phyloP scores from a whole-genome alignment of 345 rosid genomes.

The Pistacia atlantica region DNA sequence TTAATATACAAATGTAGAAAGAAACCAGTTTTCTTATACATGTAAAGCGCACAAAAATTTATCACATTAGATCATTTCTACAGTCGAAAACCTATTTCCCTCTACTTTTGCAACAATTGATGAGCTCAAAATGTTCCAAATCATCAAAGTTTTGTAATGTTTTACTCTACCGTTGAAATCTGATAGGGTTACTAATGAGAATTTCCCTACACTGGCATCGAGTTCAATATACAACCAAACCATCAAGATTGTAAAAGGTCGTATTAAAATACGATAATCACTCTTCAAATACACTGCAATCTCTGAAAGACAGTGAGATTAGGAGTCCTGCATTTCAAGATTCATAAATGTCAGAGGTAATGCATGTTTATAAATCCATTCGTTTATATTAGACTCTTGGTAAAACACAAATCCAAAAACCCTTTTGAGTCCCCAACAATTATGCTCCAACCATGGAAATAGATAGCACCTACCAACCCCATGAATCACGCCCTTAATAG shows the following conservation, averaged over 20 bases:
- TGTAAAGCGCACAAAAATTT: neutral
- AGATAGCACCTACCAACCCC: neutral
- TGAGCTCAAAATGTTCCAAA: neutral
- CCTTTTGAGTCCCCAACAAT: neutral
- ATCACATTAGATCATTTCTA: neutral
- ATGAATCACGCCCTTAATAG: neutral
- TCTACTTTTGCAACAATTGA: neutral
- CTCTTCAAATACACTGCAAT: neutral
- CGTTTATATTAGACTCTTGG: neutral
- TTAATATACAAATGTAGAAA: too few relatives aligned
- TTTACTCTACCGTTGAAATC: too few relatives aligned
- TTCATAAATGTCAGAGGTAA: neutral
- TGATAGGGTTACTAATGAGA: too few relatives aligned
- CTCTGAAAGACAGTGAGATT: neutral
- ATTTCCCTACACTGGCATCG: too few relatives aligned
- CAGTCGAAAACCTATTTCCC: too few relatives aligned
- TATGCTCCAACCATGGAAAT: neutral
- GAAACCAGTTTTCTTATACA: neutral
- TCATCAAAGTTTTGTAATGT: neutral
- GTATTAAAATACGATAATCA: neutral
- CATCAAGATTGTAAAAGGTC: neutral
- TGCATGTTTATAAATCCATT: neutral
- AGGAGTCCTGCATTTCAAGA: neutral
- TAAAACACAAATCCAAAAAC: too few relatives aligned
- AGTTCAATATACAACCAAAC: neutral